Evolutionary conservation across 1,284 basidiomycete genomes (phyloP).

Genomic region (Rhodotorula sp.): DNA sequence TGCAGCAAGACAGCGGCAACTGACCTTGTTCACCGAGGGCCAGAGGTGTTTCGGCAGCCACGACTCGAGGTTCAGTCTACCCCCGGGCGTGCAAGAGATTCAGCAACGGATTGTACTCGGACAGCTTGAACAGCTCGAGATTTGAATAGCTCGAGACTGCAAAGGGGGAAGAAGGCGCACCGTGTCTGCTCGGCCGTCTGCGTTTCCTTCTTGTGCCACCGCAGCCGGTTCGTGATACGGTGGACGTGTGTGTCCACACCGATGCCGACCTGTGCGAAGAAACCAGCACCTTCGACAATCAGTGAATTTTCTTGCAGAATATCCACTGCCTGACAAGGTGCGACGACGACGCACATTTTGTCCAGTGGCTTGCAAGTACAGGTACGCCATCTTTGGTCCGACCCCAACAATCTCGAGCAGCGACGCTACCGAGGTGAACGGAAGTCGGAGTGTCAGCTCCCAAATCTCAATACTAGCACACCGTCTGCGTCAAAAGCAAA

Average conservation of each 20-base stretch:
- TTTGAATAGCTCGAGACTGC: too few relatives aligned
- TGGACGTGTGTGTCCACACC: constrained; percentile 84
- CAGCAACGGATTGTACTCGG: neutral
- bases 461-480: too few relatives aligned
- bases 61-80: constrained; percentile 77
- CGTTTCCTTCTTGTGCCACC: constrained; percentile 83
- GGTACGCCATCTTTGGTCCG: constrained; percentile 89
- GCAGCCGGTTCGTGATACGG: constrained; percentile 83
- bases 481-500: neutral
- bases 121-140: too few relatives aligned
- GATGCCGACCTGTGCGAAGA: constrained; percentile 60
- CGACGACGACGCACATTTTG: constrained; percentile 61
- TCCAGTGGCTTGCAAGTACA: constrained; percentile 46
- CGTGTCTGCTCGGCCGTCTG: constrained; percentile 84
- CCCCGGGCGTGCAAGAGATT: neutral
- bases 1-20: neutral
- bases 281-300: neutral
- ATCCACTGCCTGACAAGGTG: neutral
- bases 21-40: constrained; percentile 65
- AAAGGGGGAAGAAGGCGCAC: constrained; percentile 48
- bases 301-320: too few relatives aligned
- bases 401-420: constrained; percentile 80
- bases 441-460: neutral
- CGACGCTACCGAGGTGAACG: neutral
- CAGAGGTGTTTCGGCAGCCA: constrained; percentile 82